Evolutionary conservation across 345 rosid species (phyloP), one percentile per base, ranked within the genome.

Genomic region (Microcos paniculata): DNA sequence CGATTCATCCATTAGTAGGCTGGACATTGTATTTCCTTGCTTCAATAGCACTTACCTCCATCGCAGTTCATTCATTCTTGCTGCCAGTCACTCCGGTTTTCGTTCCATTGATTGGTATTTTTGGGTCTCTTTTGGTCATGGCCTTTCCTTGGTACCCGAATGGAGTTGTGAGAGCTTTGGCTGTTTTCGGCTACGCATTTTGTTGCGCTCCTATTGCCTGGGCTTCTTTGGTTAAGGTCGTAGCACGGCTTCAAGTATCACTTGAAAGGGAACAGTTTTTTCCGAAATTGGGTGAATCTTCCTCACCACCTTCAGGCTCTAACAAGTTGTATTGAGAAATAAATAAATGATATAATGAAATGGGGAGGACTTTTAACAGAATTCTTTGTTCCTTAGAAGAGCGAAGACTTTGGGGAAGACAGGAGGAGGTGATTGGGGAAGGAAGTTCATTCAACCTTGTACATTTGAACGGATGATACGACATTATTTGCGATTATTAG

Each of bases 11-110:
- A 1, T 3, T 96, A 52, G 66, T 90, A 1, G 99, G 98, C 43
- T 96, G 99, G 98, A 81, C 80, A 4, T 28, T 96, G 24, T 96
- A 96, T 87, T 81, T 94, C 80, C 81, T 89, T 5, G 97, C 97
- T 31, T 71, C 92, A 0, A 85, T 91, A 6, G 87, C 95, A 8
- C 88, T 96, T 21, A 87, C 86, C 53, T 83, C 85, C 6, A 82
- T 91, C 62, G 91, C 92, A 0, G 68, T 93, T 77, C 92, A 90
- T 31, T 80, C 87, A 6, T 92, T 92, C 64, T 62, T 93, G 84
- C 88, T 96, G 69, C 98, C 97, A 13, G 66, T 69, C 72, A 46
- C 88, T 8, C 84, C 83, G 0, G 96, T 92, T 46, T 61, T 91
- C 74, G 82, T 85, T 31, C 94, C 92, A 0, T 88, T 90, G 91